A percentile compares a stretch with the other conserved stretches of the same genome.
Evolutionary conservation across 1,284 basidiomycete genomes (phyloP).

Genomic region (Erythrobasidium hasegawianum): DNA sequence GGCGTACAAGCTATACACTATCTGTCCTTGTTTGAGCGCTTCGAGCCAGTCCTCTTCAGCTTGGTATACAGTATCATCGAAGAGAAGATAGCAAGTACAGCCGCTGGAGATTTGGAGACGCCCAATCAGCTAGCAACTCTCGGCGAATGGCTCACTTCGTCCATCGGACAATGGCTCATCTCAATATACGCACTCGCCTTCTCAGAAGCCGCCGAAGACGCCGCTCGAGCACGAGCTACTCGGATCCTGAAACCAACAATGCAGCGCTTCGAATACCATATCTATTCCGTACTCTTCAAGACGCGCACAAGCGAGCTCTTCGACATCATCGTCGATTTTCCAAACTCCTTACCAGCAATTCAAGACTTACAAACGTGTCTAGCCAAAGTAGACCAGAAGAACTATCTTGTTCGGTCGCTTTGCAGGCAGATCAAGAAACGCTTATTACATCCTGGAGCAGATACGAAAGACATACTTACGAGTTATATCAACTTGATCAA

Average conservation of each 20-base stretch:
- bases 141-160: slow-evolving; percentile 62
- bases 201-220: slow-evolving; percentile 26
- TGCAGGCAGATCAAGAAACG: slow-evolving; percentile 76
- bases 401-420: slow-evolving; percentile 64
- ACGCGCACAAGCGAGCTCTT: slow-evolving; percentile 72
- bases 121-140: slow-evolving; percentile 60
- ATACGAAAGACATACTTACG: slow-evolving; percentile 83
- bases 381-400: slow-evolving; percentile 69
- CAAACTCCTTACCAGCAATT: slow-evolving; percentile 80
- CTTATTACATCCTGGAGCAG: slow-evolving; percentile 90
- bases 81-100: slow-evolving; percentile 62
- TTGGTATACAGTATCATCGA: slow-evolving; percentile 83
- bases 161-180: slow-evolving; percentile 44
- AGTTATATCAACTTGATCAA: slow-evolving; percentile 95
- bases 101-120: slow-evolving; percentile 64
- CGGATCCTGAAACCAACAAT: slow-evolving; percentile 73
- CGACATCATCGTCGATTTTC: slow-evolving; percentile 91
- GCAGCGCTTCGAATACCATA: slow-evolving; percentile 81
- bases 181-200: slow-evolving; percentile 34
- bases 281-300: slow-evolving; percentile 52
- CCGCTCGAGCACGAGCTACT: slow-evolving; percentile 56
- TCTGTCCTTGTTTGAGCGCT: slow-evolving; percentile 75
- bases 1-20: slow-evolving; percentile 48
- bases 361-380: slow-evolving; percentile 82
- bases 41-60: slow-evolving; percentile 73